A percentile compares a stretch with the other conserved stretches of the same genome.
These are phyloP conservation scores for Ulota crispa DNA, from an alignment of 225 moss, liverwort and hornwort genomes.

Conservation along the genomic window DNA sequence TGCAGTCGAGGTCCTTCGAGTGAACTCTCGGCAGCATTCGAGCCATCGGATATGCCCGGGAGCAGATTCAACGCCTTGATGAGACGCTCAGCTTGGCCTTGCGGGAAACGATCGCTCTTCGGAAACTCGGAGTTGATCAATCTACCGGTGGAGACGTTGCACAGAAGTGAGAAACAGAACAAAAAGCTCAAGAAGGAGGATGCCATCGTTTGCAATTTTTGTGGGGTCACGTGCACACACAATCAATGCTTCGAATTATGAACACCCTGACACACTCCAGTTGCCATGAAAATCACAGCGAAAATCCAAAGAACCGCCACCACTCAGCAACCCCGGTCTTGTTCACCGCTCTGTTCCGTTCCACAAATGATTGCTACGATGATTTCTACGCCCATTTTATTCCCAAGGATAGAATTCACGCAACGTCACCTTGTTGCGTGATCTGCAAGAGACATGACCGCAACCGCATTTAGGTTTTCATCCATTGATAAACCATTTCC, in stretches of 20 bases:
- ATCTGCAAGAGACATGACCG: not conserved
- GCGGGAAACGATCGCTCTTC: slow-evolving; percentile 31
- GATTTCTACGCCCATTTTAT: not conserved
- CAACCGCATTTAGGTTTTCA: slow-evolving; percentile 24
- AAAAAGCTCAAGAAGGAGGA: slow-evolving; percentile 4
- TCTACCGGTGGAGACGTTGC: slow-evolving; percentile 22
- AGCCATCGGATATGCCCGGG: slow-evolving; percentile 37
- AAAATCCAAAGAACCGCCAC: not conserved
- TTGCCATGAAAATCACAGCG: not conserved
- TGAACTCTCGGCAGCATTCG: not conserved
- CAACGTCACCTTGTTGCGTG: slow-evolving; percentile 9
- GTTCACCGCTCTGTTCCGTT: not conserved
- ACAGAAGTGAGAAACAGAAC: slow-evolving; percentile 29
- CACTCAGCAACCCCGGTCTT: not conserved
- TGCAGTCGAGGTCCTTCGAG: slow-evolving; percentile 39
- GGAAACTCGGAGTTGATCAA: not conserved
- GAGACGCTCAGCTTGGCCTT: slow-evolving; percentile 69
- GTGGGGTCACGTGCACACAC: not conserved
- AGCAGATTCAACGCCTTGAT: slow-evolving; percentile 58
- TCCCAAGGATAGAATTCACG: not conserved
- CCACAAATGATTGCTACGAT: not conserved
- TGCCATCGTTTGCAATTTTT: slow-evolving; percentile 19
- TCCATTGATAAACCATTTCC: not conserved
- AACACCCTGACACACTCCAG: not conserved
- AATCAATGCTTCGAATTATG: not conserved